These are phyloP conservation scores for Colletotrichum sojae DNA, from an alignment of 2,329 filamentous ascomycete genomes.

Conservation along the genomic window DNA sequence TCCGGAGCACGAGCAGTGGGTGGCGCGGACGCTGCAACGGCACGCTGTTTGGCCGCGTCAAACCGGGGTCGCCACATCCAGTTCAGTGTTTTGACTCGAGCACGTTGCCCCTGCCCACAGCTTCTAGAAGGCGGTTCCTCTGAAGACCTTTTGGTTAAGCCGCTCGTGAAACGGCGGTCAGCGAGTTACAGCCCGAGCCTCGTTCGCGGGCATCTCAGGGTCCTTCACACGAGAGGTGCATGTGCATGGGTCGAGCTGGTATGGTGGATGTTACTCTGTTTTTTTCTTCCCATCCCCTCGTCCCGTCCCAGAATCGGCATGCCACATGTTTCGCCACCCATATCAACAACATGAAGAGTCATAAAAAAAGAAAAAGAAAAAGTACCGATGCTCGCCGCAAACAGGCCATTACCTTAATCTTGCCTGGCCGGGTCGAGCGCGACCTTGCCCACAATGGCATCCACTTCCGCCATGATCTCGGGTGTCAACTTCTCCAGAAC, in stretches of 20 bases:
- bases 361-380: background rate
- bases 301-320: slow-evolving; percentile 17
- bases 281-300: slow-evolving; percentile 1
- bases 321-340: slow-evolving; percentile 23
- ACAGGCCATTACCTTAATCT: slow-evolving; percentile 36
- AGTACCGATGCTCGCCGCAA: slow-evolving; percentile 6
- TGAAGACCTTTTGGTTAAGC: slow-evolving; percentile 4
- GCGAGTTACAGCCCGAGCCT: slow-evolving; percentile 18
- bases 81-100: slow-evolving; percentile 14
- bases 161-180: slow-evolving; percentile 15
- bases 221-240: background rate
- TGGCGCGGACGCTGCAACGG: background rate
- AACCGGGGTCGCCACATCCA: slow-evolving; percentile 1
- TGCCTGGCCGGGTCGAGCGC: slow-evolving; percentile 42
- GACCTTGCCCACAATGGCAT: slow-evolving; percentile 52
- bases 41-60: slow-evolving; percentile 1
- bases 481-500: slow-evolving; percentile 63
- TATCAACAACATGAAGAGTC: slow-evolving; percentile 3
- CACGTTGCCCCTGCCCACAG: slow-evolving; percentile 10
- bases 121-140: slow-evolving; percentile 36
- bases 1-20: slow-evolving; percentile 4
- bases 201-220: background rate
- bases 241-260: slow-evolving; percentile 17
- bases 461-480: slow-evolving; percentile 66
- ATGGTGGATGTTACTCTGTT: slow-evolving; percentile 1